Evolutionary conservation across 2,329 filamentous ascomycete species (phyloP).

Genomic region (Knoxdaviesia capensis): DNA sequence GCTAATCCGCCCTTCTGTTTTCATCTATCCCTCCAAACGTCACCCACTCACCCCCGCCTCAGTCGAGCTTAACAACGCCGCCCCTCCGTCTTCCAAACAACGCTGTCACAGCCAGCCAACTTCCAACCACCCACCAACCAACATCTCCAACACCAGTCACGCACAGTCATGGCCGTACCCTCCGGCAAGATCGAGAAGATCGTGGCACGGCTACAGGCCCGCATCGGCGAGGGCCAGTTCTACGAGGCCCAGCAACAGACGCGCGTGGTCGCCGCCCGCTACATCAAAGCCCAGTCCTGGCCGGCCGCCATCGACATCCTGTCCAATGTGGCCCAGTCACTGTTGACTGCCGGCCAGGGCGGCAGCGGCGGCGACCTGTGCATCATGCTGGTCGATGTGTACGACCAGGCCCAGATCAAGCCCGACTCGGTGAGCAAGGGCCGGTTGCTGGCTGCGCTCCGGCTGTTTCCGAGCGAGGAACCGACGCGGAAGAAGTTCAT

Average conservation of each 20-base stretch:
- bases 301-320: conserved; percentile 72
- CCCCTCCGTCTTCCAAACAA: too few species aligned
- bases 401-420: conserved; percentile 66
- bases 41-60: too few species aligned
- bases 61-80: too few species aligned
- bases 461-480: conserved; percentile 64
- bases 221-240: conserved; percentile 77
- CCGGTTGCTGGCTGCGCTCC: conserved; percentile 55
- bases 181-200: conserved; percentile 32
- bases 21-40: too few species aligned
- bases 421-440: conserved; percentile 57
- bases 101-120: not conserved
- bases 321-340: conserved; percentile 60
- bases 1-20: too few species aligned
- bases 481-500: conserved; percentile 88
- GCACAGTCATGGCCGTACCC: conserved; percentile 3
- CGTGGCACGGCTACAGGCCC: conserved; percentile 53
- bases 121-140: not conserved
- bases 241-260: conserved; percentile 99
- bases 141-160: not conserved
- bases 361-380: conserved; percentile 83
- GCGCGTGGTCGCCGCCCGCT: conserved; percentile 81
- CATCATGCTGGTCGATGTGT: conserved; percentile 74
- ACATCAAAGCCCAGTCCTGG: conserved; percentile 78
- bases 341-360: conserved; percentile 82